These are phyloP conservation scores for Yamadazyma epiphylla DNA, from an alignment of 1,139 yeast genomes.

Conservation along the genomic window DNA sequence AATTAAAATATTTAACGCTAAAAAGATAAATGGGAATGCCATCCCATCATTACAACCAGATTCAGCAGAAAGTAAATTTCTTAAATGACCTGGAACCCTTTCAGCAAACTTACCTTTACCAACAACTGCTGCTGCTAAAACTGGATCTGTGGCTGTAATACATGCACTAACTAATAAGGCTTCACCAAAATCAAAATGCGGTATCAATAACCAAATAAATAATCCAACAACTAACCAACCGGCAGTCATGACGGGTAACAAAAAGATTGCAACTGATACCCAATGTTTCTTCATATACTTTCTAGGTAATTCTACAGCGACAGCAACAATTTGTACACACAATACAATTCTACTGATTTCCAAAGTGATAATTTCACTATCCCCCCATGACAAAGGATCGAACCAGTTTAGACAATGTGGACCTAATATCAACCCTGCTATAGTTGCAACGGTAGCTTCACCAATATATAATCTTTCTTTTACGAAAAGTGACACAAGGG, in stretches of 20 bases:
- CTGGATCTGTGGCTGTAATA: slow-evolving; percentile 97
- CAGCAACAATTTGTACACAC: slow-evolving; percentile 94
- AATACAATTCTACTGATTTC: slow-evolving; percentile 86
- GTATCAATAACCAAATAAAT: slow-evolving; percentile 81
- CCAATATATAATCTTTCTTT: slow-evolving; percentile 90
- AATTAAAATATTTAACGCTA: slow-evolving; percentile 65
- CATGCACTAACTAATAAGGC: slow-evolving; percentile 86
- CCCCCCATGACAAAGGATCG: slow-evolving; percentile 87
- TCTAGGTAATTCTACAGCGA: slow-evolving; percentile 92
- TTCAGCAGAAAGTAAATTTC: slow-evolving; percentile 87
- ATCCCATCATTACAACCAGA: slow-evolving; percentile 98
- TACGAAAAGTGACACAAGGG: slow-evolving; percentile 84
- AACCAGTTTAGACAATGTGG: slow-evolving; percentile 93
- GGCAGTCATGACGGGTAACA: slow-evolving; percentile 89
- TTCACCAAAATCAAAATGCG: slow-evolving; percentile 73
- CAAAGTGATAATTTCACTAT: slow-evolving; percentile 77
- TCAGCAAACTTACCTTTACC: slow-evolving; percentile 98
- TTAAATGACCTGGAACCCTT: slow-evolving; percentile 93
- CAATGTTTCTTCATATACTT: slow-evolving; percentile 91
- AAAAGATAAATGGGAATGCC: slow-evolving; percentile 92
- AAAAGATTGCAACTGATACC: slow-evolving; percentile 71
- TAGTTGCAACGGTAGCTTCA: slow-evolving; percentile 91
- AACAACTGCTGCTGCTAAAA: slow-evolving; percentile 95
- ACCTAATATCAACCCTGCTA: slow-evolving; percentile 89
- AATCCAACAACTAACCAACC: slow-evolving; percentile 91